Evolutionary conservation across 768 basidiomycete species (phyloP), one percentile per base, ranked within the genome.

Genomic region (Pleurotus tuber-regium): DNA sequence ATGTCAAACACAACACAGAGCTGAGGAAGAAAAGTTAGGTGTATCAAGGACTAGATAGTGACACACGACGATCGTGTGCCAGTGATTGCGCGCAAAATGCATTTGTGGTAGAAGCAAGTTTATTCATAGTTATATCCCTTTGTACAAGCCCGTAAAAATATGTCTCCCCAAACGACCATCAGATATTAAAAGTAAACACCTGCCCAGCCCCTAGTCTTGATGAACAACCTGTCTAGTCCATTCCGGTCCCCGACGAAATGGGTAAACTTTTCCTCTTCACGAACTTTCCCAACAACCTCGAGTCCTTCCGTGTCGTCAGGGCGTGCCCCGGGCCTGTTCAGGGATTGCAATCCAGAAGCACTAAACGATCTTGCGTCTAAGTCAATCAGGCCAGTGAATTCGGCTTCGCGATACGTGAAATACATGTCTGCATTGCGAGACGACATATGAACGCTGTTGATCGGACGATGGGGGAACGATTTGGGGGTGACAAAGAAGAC

Each of bases 381-480:
- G 25, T 73, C 63, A 41, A 82, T 63, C 36, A 67, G 70, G 4
- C 82, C 83, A 56, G 64, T 73, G 65, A 76, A 80, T 40, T 72
- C 68, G 10, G 81, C 70, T 25, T 79, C 65, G 51, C 68, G 67
- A 63, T 84, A 84, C 2, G 72, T 80, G 42, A 86, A 64, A 64
- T 82, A 78, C 61, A 83, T 61, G 48, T 83, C 78, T 4, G 72
- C 82, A 53, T 75, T 78, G 56, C 67, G 65, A 12, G 77, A 69
- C 4, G 79, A 78, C 42, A 70, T 64, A 57, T 84, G 83, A 16
- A 58, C 61, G 54, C 66, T 75, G 35, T 67, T 59, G 56, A 85
- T 80, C 9, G 72, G 75, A 7, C 81, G 71, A 58, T 77, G 71
- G 16, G 66, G 73, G 54, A 57, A 61, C 8, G 63, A 65, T 48